These are phyloP conservation scores for Nicotiana undulata DNA, from an alignment of 257 asterid genomes.

Conservation along the genomic window DNA sequence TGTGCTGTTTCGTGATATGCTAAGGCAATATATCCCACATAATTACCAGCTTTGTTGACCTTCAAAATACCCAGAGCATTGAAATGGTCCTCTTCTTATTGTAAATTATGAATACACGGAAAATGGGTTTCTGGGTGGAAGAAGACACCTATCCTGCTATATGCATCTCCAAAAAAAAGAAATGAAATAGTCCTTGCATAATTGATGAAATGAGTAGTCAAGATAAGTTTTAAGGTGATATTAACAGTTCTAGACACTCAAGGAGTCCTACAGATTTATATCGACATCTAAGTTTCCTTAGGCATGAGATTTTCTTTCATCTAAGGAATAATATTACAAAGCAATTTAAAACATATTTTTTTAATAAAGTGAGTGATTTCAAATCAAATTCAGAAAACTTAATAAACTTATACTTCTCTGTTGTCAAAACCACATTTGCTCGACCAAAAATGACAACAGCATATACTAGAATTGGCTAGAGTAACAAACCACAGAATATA, in stretches of 20 bases:
- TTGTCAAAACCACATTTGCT: not conserved
- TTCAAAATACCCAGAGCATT: not conserved
- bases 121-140: not conserved
- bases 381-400: too few species aligned
- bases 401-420: not conserved
- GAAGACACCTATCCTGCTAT: not conserved
- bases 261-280: not conserved
- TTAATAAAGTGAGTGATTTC: too few species aligned
- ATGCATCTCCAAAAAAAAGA: not conserved
- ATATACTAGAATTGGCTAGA: not conserved
- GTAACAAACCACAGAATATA: not conserved
- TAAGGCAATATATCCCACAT: not conserved
- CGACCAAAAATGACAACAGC: not conserved
- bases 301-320: not conserved
- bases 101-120: not conserved
- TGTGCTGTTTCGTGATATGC: not conserved
- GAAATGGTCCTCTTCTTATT: not conserved
- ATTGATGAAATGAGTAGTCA: not conserved
- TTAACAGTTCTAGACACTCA: not conserved
- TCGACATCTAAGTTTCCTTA: not conserved
- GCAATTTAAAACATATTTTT: not conserved
- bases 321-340: not conserved
- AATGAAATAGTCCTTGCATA: not conserved
- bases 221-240: not conserved
- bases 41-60: not conserved